These are phyloP conservation scores for Globisporangium alternatum DNA, from an alignment of 352 stramenopile genomes.

Conservation along the genomic window DNA sequence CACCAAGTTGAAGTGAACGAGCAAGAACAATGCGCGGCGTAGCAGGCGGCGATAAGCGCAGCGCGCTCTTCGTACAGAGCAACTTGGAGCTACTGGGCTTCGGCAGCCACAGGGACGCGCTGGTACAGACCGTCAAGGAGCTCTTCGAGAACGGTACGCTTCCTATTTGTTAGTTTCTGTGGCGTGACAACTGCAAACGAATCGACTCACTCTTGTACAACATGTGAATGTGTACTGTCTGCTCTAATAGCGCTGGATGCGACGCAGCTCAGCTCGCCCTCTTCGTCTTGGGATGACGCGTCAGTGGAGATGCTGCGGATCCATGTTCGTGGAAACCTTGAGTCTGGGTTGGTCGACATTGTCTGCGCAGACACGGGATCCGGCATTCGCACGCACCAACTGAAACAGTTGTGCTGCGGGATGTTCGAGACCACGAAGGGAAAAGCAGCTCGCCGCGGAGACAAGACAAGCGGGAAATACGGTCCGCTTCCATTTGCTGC, in stretches of 20 bases:
- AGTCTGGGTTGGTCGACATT: constrained; percentile 44
- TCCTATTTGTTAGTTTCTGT: background rate
- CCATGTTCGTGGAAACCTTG: constrained; percentile 26
- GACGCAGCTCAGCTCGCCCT: constrained; percentile 23
- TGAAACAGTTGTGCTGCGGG: constrained; percentile 62
- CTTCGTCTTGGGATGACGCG: constrained; percentile 21
- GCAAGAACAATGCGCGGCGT: constrained; percentile 2
- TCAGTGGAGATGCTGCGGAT: constrained; percentile 47
- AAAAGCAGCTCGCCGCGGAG: constrained; percentile 17
- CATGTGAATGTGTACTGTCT: constrained; percentile 1
- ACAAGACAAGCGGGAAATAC: constrained; percentile 57
- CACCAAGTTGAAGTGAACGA: background rate
- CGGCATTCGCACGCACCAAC: constrained; percentile 60
- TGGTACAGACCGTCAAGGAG: constrained; percentile 78
- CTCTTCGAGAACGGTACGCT: constrained; percentile 74
- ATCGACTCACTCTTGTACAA: background rate
- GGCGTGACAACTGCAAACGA: no score
- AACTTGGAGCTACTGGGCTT: constrained; percentile 82
- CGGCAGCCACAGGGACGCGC: constrained; percentile 44
- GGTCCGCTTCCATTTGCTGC: constrained; percentile 16
- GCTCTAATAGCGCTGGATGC: constrained; percentile 53
- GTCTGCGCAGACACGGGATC: constrained; percentile 76
- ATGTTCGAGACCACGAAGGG: constrained; percentile 71
- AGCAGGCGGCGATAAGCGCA: constrained; percentile 18
- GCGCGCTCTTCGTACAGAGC: constrained; percentile 51